Evolutionary conservation across 176 grass and related monocot genomes (phyloP).

Genomic region (Thalia dealbata): DNA sequence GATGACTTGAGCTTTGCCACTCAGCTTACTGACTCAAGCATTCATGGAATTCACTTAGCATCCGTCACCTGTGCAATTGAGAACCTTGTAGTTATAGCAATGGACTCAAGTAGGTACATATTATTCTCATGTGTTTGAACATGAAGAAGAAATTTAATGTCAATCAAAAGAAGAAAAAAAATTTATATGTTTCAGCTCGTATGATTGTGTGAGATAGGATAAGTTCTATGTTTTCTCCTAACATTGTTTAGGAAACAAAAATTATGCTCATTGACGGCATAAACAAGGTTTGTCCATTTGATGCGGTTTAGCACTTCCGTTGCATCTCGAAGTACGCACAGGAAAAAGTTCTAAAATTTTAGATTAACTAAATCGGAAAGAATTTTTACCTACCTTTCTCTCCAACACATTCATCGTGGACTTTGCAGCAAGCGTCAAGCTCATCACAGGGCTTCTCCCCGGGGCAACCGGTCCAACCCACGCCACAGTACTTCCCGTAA

Average conservation of each 20-base stretch:
- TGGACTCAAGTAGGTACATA: background rate
- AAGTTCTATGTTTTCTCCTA: background rate
- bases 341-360: no score
- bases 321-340: no score
- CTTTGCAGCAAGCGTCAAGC: constrained; percentile 83
- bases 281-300: no score
- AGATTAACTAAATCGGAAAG: background rate
- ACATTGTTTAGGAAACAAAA: background rate
- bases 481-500: constrained; percentile 80
- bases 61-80: background rate
- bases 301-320: no score
- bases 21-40: background rate
- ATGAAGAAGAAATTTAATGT: background rate
- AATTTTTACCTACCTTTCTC: constrained; percentile 50
- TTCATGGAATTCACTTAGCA: no score
- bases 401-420: constrained; percentile 71
- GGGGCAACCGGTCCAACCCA: constrained; percentile 73
- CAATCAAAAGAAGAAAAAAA: background rate
- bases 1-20: background rate
- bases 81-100: background rate
- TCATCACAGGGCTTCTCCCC: constrained; percentile 94
- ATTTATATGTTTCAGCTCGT: background rate
- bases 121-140: background rate
- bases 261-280: no score
- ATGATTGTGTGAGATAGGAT: background rate